phyloP scores from a whole-genome alignment of 2,329 filamentous ascomycete species.

The Phialophora expanda region DNA sequence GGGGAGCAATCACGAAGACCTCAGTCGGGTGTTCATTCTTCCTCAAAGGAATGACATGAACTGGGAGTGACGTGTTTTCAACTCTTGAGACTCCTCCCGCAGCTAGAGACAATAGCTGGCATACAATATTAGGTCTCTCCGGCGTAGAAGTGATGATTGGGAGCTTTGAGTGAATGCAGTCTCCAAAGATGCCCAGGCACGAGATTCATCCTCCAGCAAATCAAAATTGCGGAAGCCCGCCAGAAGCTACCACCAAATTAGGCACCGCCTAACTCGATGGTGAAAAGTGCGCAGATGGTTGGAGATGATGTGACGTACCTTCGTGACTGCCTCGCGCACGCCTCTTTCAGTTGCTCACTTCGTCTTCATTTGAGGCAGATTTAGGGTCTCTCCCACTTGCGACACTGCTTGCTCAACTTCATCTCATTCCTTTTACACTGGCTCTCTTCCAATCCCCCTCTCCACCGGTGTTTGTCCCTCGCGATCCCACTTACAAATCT shows the following conservation, averaged over 20 bases:
- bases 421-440: constrained; percentile 4
- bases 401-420: background rate
- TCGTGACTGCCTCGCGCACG: constrained; percentile 11
- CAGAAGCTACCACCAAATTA: constrained; percentile 5
- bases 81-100: background rate
- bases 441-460: constrained; percentile 24
- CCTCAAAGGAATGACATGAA: constrained; percentile 18
- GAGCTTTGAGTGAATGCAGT: constrained; percentile 14
- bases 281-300: background rate
- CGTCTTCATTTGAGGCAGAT: background rate
- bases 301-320: constrained; percentile 20
- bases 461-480: background rate
- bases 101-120: background rate
- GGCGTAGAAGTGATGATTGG: constrained; percentile 11
- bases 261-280: constrained; percentile 2
- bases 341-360: constrained; percentile 11
- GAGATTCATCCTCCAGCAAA: constrained; percentile 17
- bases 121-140: background rate
- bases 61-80: background rate
- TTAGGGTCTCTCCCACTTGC: background rate
- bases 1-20: constrained; percentile 21
- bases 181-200: constrained; percentile 20
- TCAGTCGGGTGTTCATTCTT: constrained; percentile 22
- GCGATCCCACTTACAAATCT: background rate
- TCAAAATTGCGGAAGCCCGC: constrained; percentile 2